These are phyloP conservation scores for Apiospora phragmitis DNA, from an alignment of 2,329 filamentous ascomycete genomes.

Conservation along the genomic window DNA sequence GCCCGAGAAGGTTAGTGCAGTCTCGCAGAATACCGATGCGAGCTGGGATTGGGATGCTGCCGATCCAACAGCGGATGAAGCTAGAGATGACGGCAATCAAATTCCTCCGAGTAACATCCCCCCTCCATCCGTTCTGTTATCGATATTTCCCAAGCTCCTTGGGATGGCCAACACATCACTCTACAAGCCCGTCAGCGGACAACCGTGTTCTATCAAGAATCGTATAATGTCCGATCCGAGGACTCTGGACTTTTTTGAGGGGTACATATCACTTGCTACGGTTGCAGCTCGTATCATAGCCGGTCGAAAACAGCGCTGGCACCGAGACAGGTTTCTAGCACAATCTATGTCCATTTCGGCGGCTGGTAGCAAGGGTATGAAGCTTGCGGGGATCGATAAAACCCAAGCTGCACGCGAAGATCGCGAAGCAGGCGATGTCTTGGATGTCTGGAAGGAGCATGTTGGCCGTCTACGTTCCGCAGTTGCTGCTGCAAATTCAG, in stretches of 20 bases:
- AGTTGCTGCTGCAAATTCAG: slow-evolving; percentile 64
- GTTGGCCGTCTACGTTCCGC: slow-evolving; percentile 74
- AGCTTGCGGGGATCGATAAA: slow-evolving; percentile 82
- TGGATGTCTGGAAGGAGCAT: slow-evolving; percentile 72
- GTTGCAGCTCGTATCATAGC: slow-evolving; percentile 81
- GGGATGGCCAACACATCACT: slow-evolving; percentile 63
- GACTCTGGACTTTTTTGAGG: slow-evolving; percentile 62
- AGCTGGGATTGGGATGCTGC: slow-evolving; percentile 54
- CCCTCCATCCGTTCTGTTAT: slow-evolving; percentile 80
- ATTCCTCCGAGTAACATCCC: slow-evolving; percentile 83
- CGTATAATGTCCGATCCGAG: slow-evolving; percentile 63
- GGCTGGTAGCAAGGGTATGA: slow-evolving; percentile 82
- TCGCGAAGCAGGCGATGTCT: slow-evolving; percentile 77
- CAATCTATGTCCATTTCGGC: slow-evolving; percentile 88
- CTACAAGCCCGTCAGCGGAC: slow-evolving; percentile 64
- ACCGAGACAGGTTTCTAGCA: slow-evolving; percentile 79
- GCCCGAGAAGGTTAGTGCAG: background rate
- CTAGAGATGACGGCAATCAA: slow-evolving; percentile 29
- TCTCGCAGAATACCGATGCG: slow-evolving; percentile 15
- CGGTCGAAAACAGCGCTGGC: slow-evolving; percentile 85
- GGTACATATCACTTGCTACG: slow-evolving; percentile 62
- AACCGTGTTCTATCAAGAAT: slow-evolving; percentile 58
- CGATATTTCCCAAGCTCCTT: slow-evolving; percentile 73
- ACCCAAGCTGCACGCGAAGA: slow-evolving; percentile 81
- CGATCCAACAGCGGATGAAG: slow-evolving; percentile 30